A percentile compares a stretch with the other conserved stretches of the same genome.
phyloP scores from a whole-genome alignment of 179 eudicot species.

The Heliamphora pulchella region DNA sequence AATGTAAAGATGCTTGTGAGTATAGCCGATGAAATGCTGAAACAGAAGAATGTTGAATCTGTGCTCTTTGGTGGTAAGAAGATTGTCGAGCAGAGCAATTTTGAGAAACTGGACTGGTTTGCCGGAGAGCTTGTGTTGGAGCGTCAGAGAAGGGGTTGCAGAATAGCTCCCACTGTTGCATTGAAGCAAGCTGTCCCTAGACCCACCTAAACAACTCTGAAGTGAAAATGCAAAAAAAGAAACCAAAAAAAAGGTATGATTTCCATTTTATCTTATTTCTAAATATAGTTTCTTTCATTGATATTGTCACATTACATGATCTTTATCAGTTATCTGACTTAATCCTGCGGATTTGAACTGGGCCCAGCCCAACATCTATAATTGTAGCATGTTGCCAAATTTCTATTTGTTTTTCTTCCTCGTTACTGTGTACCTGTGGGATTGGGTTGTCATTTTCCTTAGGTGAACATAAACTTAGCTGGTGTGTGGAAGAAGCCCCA shows the following conservation, averaged over 20 bases:
- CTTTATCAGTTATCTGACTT: too few species aligned
- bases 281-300: background rate
- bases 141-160: constrained; percentile 82
- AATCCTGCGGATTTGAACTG: background rate
- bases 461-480: background rate
- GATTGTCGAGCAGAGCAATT: constrained; percentile 64
- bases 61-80: constrained; percentile 77
- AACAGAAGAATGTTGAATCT: constrained; percentile 87
- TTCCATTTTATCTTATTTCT: constrained; percentile 8
- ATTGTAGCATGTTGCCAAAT: background rate
- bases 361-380: background rate
- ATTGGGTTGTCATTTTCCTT: constrained; percentile 24
- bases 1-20: constrained; percentile 60
- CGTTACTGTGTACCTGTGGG: constrained; percentile 26
- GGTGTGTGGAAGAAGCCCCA: background rate
- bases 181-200: constrained; percentile 56
- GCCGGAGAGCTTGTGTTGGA: constrained; percentile 81
- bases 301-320: background rate
- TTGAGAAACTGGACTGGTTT: constrained; percentile 87
- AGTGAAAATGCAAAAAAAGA: background rate
- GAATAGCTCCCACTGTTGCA: constrained; percentile 96
- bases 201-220: constrained; percentile 20
- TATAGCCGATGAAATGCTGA: constrained; percentile 81
- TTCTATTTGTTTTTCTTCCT: background rate
- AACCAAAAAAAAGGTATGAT: constrained; percentile 22